These are phyloP conservation scores for Huntiella decipiens DNA, from an alignment of 2,329 filamentous ascomycete species.

Conservation along the genomic window DNA sequence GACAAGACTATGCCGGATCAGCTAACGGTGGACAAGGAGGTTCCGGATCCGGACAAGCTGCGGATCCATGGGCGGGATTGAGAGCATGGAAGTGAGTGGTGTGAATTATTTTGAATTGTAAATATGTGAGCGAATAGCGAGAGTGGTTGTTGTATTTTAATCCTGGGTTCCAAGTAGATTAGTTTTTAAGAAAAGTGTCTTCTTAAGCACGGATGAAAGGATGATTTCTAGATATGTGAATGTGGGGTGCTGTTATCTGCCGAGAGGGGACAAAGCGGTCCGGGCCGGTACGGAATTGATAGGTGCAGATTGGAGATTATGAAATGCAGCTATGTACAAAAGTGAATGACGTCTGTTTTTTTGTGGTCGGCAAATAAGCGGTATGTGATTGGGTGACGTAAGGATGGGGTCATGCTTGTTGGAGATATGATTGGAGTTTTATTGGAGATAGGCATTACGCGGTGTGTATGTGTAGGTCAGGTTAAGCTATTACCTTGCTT, in stretches of 20 bases:
- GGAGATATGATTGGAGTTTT: not conserved
- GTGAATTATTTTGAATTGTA: too few relatives aligned
- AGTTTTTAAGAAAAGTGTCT: not conserved
- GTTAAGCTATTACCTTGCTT: too few relatives aligned
- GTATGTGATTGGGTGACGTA: not conserved
- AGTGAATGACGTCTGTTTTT: not conserved
- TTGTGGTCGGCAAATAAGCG: not conserved
- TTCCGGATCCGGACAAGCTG: conserved; percentile 22
- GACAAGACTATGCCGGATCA: conserved; percentile 17
- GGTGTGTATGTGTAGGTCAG: not conserved
- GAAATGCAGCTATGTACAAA: too few relatives aligned
- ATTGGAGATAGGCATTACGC: not conserved
- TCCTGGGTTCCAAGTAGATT: too few relatives aligned
- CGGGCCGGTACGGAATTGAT: too few relatives aligned
- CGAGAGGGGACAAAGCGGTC: not conserved
- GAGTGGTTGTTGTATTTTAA: not conserved
- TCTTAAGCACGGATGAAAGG: not conserved
- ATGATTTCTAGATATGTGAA: not conserved
- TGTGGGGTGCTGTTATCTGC: not conserved
- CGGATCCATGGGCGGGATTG: conserved; percentile 33
- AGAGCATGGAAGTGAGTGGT: conserved; percentile 29
- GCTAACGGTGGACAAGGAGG: conserved; percentile 10
- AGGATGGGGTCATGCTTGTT: not conserved
- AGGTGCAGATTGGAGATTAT: too few relatives aligned
- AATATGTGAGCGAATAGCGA: not conserved